These are phyloP conservation scores for Puccinellia tenuiflora DNA, from an alignment of 176 grass and related monocot genomes.

Conservation along the genomic window DNA sequence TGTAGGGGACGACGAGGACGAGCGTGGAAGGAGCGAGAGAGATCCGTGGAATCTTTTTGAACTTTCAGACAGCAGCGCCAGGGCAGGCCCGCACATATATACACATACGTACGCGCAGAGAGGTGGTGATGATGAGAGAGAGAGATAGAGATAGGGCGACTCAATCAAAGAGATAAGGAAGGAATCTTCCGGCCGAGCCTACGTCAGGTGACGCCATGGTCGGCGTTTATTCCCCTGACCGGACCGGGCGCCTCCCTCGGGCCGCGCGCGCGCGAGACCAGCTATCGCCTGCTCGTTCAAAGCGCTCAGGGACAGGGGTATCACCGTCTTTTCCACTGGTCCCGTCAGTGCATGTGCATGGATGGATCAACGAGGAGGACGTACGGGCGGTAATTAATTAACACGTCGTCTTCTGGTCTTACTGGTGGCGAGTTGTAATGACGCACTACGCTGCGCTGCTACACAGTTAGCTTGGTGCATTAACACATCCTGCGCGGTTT, in stretches of 20 bases:
- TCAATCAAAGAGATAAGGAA: neutral
- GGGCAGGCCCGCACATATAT: neutral
- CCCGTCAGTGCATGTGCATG: too few relatives aligned
- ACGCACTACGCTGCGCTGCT: too few relatives aligned
- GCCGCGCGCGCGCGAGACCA: neutral
- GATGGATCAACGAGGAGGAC: too few relatives aligned
- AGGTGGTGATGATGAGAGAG: neutral
- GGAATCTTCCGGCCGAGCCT: conserved; percentile 32
- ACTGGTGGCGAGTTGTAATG: too few relatives aligned
- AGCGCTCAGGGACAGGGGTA: neutral
- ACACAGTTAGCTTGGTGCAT: too few relatives aligned
- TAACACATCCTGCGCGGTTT: too few relatives aligned
- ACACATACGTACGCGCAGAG: neutral
- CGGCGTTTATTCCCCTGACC: conserved; percentile 34
- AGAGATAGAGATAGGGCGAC: too few relatives aligned
- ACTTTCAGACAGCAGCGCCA: neutral
- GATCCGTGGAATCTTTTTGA: conserved; percentile 15
- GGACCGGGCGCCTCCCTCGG: neutral
- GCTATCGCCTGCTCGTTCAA: too few relatives aligned
- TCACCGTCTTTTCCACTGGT: neutral
- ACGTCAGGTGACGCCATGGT: conserved; percentile 44
- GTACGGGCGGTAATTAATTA: too few relatives aligned
- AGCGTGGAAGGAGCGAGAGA: neutral
- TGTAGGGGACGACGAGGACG: neutral
- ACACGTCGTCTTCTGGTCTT: too few relatives aligned